A percentile compares a stretch with the other conserved stretches of the same genome.
Conservation (phyloP, 768 basidiomycete species). For the Amanita thiersii region DNA sequence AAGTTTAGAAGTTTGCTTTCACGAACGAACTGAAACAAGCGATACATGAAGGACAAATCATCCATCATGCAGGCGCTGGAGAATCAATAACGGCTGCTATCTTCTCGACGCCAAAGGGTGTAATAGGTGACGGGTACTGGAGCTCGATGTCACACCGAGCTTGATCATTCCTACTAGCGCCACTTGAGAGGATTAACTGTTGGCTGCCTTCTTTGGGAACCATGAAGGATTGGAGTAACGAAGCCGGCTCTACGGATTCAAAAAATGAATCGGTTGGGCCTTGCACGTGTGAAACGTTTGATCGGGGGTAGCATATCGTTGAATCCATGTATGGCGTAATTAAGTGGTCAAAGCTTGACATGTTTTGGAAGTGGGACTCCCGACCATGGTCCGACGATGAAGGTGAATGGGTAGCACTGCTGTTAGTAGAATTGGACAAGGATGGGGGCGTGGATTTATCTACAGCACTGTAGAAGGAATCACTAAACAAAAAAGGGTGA, state of each 20-base stretch:
- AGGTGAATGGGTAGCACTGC: conserved; percentile 6
- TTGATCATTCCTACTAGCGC: not conserved
- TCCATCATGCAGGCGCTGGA: not conserved
- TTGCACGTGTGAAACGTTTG: not conserved
- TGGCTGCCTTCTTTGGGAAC: not conserved
- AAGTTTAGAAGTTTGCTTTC: no score
- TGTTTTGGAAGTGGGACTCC: conserved; percentile 3
- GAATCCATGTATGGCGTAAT: conserved; percentile 3
- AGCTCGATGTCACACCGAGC: not conserved
- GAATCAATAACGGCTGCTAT: conserved; percentile 1
- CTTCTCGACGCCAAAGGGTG: conserved; percentile 5
- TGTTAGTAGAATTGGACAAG: conserved; percentile 3
- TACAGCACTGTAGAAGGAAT: not conserved
- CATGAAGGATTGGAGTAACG: not conserved
- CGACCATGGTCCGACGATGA: conserved; percentile 3
- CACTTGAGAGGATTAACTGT: not conserved
- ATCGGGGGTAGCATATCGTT: not conserved
- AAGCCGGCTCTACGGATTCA: not conserved
- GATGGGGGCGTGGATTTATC: conserved; percentile 4
- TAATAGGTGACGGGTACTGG: conserved; percentile 5
- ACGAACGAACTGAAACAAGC: no score
- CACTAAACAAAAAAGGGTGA: not conserved
- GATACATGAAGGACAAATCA: not conserved
- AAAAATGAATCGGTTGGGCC: not conserved
- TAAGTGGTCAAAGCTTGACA: not conserved